Evolutionary conservation across 108 stramenopile species (phyloP).

Genomic region (Schizochytrium sp.): DNA sequence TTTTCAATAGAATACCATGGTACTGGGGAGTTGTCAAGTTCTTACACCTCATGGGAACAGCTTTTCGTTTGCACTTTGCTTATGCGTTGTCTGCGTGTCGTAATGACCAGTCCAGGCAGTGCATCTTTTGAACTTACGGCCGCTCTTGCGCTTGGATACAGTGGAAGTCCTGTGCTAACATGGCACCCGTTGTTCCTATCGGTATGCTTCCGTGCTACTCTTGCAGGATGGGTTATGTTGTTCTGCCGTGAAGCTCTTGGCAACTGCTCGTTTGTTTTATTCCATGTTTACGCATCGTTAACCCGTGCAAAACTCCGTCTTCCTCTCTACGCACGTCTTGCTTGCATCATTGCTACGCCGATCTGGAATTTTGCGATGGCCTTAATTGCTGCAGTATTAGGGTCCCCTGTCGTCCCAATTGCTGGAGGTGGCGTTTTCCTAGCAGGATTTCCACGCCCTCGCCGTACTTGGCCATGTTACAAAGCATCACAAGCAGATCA

Average conservation of each 20-base stretch:
- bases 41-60: not conserved
- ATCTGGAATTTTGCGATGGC: not conserved
- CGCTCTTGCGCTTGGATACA: not conserved
- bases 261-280: not conserved
- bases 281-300: not conserved
- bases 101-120: not conserved
- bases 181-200: not conserved
- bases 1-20: too few relatives aligned
- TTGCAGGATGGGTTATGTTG: not conserved
- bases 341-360: not conserved
- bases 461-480: not conserved
- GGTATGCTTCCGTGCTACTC: not conserved
- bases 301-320: constrained; percentile 5
- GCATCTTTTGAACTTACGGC: not conserved
- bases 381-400: not conserved
- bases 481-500: not conserved
- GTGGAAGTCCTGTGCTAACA: too few relatives aligned
- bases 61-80: not conserved
- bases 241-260: not conserved
- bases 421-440: not conserved
- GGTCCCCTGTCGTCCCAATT: not conserved
- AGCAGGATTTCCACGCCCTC: constrained; percentile 22
- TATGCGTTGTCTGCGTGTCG: not conserved
- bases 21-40: too few relatives aligned
- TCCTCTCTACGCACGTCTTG: not conserved